Conservation (phyloP, 2,329 filamentous ascomycete genomes). For the Ophiosphaerella narmari region DNA sequence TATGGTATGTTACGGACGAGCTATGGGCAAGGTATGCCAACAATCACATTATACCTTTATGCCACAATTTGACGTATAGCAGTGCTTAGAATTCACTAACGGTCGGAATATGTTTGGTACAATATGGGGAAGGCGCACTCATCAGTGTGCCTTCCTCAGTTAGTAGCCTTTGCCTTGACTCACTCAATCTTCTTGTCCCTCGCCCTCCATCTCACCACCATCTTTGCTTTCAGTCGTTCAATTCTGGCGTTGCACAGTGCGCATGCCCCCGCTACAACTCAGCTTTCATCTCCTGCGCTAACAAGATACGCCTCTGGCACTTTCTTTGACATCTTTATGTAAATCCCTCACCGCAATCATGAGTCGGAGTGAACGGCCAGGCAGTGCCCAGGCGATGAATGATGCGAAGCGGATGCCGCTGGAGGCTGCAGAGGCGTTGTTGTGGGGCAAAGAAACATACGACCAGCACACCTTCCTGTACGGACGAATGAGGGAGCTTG, state of each 20-base stretch:
- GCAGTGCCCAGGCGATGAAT: not conserved
- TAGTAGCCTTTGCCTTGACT: not conserved
- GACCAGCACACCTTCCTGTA: constrained; percentile 44
- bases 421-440: constrained; percentile 31
- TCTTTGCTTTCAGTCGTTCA: not conserved
- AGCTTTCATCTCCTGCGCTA: too few species aligned
- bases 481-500: constrained; percentile 42
- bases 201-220: not conserved
- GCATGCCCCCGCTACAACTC: not conserved
- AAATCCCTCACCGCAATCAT: constrained; percentile 1
- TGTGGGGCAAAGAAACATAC: constrained; percentile 50
- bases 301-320: not conserved
- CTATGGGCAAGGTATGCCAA: too few species aligned
- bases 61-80: too few species aligned
- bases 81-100: too few species aligned
- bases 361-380: constrained; percentile 5
- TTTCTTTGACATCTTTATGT: too few species aligned
- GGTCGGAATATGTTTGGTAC: too few species aligned
- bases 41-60: too few species aligned
- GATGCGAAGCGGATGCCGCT: constrained; percentile 17
- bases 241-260: not conserved
- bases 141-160: constrained; percentile 13
- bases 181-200: not conserved
- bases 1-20: too few species aligned
- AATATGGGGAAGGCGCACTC: constrained; percentile 13